Evolutionary conservation across 169 alveolate species (phyloP).

Genomic region (Plasmodium malariae): DNA sequence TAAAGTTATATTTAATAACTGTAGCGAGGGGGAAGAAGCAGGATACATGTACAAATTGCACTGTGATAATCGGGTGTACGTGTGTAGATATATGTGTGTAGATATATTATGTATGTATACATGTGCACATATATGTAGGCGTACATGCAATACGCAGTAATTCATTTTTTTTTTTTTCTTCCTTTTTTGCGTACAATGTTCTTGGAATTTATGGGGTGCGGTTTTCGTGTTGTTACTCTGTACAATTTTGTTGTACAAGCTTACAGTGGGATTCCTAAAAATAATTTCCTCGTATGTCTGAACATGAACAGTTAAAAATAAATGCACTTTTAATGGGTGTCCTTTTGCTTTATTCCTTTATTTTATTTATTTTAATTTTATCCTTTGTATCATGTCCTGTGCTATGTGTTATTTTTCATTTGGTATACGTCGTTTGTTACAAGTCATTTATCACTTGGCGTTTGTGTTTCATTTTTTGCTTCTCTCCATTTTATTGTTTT

Average conservation of each 20-base stretch:
- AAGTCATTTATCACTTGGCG: neutral
- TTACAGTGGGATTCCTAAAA: constrained; percentile 83
- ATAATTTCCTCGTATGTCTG: constrained; percentile 85
- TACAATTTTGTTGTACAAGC: constrained; percentile 80
- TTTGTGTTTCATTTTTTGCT: neutral
- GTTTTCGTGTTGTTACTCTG: constrained; percentile 78
- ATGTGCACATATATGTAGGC: neutral
- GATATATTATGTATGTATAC: neutral
- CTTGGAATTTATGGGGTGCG: constrained; percentile 83
- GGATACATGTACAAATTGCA: neutral
- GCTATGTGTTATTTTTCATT: no score
- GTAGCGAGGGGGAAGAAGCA: neutral
- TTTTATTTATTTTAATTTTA: no score
- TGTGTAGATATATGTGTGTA: neutral
- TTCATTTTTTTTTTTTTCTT: constrained; percentile 12
- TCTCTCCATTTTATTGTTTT: neutral
- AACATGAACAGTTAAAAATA: neutral
- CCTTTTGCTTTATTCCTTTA: no score
- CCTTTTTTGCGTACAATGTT: constrained; percentile 78
- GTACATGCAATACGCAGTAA: neutral
- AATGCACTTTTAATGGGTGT: neutral
- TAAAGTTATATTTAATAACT: constrained; percentile 47
- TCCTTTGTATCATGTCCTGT: no score
- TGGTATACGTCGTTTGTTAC: no score
- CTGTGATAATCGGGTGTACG: neutral